Percentiles rank a stretch among this genome's conserved stretches.
These are phyloP conservation scores for Piper longum DNA, from an alignment of 164 flowering plant genomes.

Conservation along the genomic window DNA sequence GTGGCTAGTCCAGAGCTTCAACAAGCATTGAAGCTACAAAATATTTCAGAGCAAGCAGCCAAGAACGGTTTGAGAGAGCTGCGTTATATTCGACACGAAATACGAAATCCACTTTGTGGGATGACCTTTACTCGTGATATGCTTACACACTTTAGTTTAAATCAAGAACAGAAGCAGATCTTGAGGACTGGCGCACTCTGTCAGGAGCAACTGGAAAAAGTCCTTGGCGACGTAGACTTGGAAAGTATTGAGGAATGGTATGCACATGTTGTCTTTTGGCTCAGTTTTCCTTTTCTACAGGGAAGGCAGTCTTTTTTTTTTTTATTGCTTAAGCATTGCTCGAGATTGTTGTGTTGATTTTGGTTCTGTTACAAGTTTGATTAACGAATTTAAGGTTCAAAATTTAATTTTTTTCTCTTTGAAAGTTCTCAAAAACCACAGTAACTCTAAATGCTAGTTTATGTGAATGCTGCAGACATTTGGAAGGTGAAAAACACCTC, in stretches of 20 bases:
- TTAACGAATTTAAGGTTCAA: neutral
- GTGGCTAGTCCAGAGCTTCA: constrained; percentile 73
- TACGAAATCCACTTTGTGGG: constrained; percentile 46
- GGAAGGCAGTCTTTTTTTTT: neutral
- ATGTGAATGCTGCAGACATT: neutral
- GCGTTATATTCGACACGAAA: constrained; percentile 45
- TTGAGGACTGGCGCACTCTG: constrained; percentile 34
- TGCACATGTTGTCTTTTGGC: constrained; percentile 5
- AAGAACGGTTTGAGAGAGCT: constrained; percentile 34
- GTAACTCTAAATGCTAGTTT: neutral
- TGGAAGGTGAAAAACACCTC: too few relatives aligned
- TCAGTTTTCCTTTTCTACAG: neutral
- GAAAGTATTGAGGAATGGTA: constrained; percentile 67
- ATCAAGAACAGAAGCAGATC: constrained; percentile 37
- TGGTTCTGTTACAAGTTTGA: neutral
- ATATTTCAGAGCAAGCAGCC: constrained; percentile 54
- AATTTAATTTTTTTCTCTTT: neutral
- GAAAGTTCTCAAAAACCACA: neutral
- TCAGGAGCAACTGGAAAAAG: constrained; percentile 43
- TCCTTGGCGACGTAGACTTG: constrained; percentile 46
- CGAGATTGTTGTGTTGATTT: neutral
- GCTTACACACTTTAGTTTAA: constrained; percentile 40
- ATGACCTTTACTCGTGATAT: constrained; percentile 30
- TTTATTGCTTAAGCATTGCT: neutral
- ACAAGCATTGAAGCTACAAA: constrained; percentile 49